Base-by-base conservation (phyloP, 2,329 filamentous ascomycete genomes). In the Aspergillus thermomutatus region DNA sequence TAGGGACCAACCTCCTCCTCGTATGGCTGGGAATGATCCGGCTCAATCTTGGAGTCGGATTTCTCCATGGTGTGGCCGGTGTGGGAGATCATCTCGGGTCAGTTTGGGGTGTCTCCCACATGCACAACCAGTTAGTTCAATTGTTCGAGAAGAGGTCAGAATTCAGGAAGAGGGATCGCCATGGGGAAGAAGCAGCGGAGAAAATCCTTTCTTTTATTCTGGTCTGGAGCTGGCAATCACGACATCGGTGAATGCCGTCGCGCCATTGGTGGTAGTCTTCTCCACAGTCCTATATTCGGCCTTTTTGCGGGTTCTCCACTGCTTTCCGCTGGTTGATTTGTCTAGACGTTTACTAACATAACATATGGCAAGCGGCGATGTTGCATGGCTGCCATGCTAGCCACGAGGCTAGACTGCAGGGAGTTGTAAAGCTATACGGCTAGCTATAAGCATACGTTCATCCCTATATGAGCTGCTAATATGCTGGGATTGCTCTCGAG, bases 1-100 rank as follows among this genome's bases (percentile, higher is more conserved):
- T 50, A 47, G 21, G 58, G 41, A 11, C n/a, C 47, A 28, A 56
- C 58, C 8, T 59, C 47, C n/a, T 46, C 48, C 47, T 17, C 51
- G 21, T 10, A 19, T 23, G 41, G 41, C 41, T 3, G 41, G 41
- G 41, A 19, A 23, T 3, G 19, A 45, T 45, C n/a, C 41, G 41
- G 1, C 41, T 45, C n/a, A 6, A 45, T 45, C 41, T 45, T 45
- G 19, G 41, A 23, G 19, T 45, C 41, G 41, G 41, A 19, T 21
- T 23, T 45, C n/a, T 45, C n/a, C 41, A 23, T 23, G 31, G 14
- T 17, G 19, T 21, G 41, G 41, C 19, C 41, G 21, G 31, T 17
- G 14, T 37, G 31, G 31, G 31, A 37, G 31, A 37, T 37, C 31
- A 37, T 37, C 14, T 37, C 31, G 31, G 2, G 31, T 37, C 31